Evolutionary conservation across 805 yeast genomes (phyloP).

Genomic region (Saccharomycopsis amapae): DNA sequence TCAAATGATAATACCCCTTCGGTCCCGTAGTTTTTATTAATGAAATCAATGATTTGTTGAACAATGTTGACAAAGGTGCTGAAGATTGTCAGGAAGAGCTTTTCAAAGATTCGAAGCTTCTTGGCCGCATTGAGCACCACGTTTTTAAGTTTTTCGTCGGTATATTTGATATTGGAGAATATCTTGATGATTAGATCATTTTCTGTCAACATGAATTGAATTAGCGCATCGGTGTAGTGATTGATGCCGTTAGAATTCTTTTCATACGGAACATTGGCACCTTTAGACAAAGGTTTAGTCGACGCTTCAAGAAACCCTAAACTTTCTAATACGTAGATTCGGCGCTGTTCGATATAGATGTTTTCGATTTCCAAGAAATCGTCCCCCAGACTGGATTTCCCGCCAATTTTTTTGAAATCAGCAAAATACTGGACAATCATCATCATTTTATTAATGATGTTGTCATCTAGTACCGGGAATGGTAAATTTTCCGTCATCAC

Average conservation of each 20-base stretch:
- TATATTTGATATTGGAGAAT: conserved; percentile 25
- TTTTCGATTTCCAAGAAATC: conserved; percentile 30
- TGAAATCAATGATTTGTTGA: conserved; percentile 32
- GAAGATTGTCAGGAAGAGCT: conserved; percentile 31
- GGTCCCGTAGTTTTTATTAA: conserved; percentile 36
- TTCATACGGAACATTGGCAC: conserved; percentile 45
- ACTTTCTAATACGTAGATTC: conserved; percentile 34
- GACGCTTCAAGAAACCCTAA: conserved; percentile 41
- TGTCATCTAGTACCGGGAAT: conserved; percentile 13
- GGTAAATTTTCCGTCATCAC: conserved; percentile 29
- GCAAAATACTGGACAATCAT: conserved; percentile 23
- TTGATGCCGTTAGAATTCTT: conserved; percentile 55
- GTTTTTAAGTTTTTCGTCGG: conserved; percentile 15
- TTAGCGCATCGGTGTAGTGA: conserved; percentile 45
- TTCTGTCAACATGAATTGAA: conserved; percentile 45
- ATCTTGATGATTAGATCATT: conserved; percentile 39
- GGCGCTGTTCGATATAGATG: conserved; percentile 37
- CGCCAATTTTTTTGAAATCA: conserved; percentile 9
- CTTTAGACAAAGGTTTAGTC: conserved; percentile 34
- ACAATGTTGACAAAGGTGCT: conserved; percentile 35
- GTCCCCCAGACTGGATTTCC: conserved; percentile 24
- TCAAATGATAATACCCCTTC: conserved; percentile 54
- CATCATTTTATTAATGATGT: conserved; percentile 25
- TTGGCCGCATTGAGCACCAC: conserved; percentile 27
- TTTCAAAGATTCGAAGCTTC: conserved; percentile 28